Conservation (phyloP, 2,329 filamentous ascomycete species). For the Penicillium sp. region DNA sequence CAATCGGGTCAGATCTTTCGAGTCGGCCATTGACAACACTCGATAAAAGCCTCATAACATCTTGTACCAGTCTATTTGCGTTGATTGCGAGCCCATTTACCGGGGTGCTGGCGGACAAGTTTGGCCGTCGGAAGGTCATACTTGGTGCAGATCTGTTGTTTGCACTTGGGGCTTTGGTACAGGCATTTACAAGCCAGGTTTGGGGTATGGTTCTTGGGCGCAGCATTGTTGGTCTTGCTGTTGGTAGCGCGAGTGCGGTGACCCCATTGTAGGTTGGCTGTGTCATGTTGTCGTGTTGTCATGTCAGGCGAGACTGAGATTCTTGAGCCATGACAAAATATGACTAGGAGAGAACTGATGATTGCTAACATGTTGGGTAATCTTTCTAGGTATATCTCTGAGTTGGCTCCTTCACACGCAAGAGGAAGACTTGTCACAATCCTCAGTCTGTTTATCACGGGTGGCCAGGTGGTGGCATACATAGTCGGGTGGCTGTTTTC, state of each 20-base stretch:
- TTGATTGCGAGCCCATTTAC: slow-evolving; percentile 56
- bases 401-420: slow-evolving; percentile 73
- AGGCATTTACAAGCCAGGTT: slow-evolving; percentile 42
- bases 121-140: slow-evolving; percentile 49
- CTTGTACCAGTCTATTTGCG: slow-evolving; percentile 56
- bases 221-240: slow-evolving; percentile 47
- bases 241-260: slow-evolving; percentile 64
- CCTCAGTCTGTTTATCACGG: slow-evolving; percentile 76
- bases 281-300: background rate
- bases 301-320: background rate
- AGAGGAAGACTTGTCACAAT: slow-evolving; percentile 79
- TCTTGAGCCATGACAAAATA: background rate
- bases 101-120: slow-evolving; percentile 50
- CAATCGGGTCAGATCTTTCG: slow-evolving; percentile 54
- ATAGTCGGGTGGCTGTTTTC: slow-evolving; percentile 73
- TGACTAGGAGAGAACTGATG: background rate
- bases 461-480: slow-evolving; percentile 87
- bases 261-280: slow-evolving; percentile 60
- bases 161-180: slow-evolving; percentile 43
- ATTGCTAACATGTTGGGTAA: slow-evolving; percentile 1
- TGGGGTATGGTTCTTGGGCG: slow-evolving; percentile 47
- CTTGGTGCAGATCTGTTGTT: slow-evolving; percentile 48
- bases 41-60: slow-evolving; percentile 59
- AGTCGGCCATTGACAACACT: slow-evolving; percentile 49
- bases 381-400: slow-evolving; percentile 67